These are phyloP conservation scores for Mycena venus DNA, from an alignment of 768 basidiomycete species.

Conservation along the genomic window DNA sequence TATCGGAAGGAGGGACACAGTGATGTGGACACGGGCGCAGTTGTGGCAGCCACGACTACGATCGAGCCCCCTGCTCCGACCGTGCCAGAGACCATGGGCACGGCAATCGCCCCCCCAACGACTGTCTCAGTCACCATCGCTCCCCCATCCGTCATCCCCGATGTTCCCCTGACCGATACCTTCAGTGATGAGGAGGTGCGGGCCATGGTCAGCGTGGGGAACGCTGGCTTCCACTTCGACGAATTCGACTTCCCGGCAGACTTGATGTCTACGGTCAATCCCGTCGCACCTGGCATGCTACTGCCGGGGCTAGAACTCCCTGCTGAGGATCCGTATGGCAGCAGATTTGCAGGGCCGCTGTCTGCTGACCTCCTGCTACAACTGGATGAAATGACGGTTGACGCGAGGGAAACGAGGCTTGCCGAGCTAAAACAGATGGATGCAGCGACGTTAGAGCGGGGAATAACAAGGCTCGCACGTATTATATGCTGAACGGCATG, in stretches of 20 bases:
- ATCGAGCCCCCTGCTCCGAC: neutral
- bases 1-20: neutral
- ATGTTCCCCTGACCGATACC: neutral
- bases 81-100: neutral
- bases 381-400: neutral
- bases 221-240: neutral
- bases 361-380: neutral
- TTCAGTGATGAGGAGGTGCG: neutral
- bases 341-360: neutral
- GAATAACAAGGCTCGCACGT: neutral
- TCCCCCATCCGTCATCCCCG: neutral
- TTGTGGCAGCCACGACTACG: no score
- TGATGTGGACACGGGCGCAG: no score
- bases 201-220: neutral
- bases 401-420: neutral
- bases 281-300: neutral
- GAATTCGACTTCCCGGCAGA: neutral
- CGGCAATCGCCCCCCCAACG: neutral
- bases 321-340: neutral
- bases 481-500: neutral
- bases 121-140: neutral
- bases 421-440: neutral
- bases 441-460: neutral
- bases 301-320: neutral
- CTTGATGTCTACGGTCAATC: neutral